Base-by-base conservation (phyloP, 495 filamentous ascomycete species). In the Xylaria palmicola region DNA sequence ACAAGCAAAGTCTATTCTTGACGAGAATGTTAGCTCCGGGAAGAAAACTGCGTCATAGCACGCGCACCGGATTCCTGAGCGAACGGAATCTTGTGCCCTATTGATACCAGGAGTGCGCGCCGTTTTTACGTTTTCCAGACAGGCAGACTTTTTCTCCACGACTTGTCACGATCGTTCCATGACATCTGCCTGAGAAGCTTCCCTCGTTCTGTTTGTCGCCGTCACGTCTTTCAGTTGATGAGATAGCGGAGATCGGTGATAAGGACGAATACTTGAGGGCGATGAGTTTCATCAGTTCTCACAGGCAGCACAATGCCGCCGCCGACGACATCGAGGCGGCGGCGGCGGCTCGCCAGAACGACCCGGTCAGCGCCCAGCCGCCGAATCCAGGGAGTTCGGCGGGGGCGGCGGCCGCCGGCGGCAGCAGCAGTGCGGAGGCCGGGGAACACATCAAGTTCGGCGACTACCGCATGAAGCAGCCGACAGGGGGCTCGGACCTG, bases 391-490 rank as follows among this genome's bases (percentile, higher is more conserved):
- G 9, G 12, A 7, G 20, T 17, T 1, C 15, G 53, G n/a, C 2
- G 30, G 36, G 13, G 45, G 36, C 34, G 8, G 15, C 32, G 45
- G 4, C 19, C 15, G 55, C 39, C 15, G 44, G 34, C 40, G n/a
- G n/a, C 36, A 26, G 5, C 20, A 13, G 30, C 19, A n/a, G 24
- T 9, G 44, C 26, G 22, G 24, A 44, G n/a, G n/a, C n/a, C 47
- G 32, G 58, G 40, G 66, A 71, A 6, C 68, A 67, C 34, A 59
- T 71, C 34, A 64, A 61, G 20, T 69, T 71, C 12, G 66, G 68
- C 26, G 68, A 68, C 4, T 53, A 36, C 13, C 66, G 60, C 9
- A 29, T 60, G 52, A 64, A 65, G 3, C 39, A 37, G 10, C 63
- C 65, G 0, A 20, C 48, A 3, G 68, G 64, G 59, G 66, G 68